Percentiles rank a stretch among this genome's conserved stretches.
Evolutionary conservation across 345 rosid genomes (phyloP).

Genomic region (Cardamine chenopodiifolia): DNA sequence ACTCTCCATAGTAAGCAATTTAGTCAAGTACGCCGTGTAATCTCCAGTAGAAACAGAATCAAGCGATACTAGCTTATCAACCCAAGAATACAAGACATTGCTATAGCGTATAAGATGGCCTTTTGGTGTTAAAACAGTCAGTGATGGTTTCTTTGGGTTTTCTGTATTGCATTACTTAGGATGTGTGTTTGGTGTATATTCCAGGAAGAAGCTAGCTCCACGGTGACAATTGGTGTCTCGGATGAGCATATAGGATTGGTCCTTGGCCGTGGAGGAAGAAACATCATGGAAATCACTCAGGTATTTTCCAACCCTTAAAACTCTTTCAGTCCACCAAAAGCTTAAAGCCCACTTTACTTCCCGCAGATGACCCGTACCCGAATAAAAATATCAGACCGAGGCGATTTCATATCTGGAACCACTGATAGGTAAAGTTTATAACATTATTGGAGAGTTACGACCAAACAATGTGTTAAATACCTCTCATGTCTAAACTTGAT

Average conservation of each 20-base stretch:
- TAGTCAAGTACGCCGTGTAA: not conserved
- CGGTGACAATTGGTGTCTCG: slow-evolving; percentile 81
- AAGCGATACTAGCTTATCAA: not conserved
- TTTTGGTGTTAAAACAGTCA: slow-evolving; percentile 9
- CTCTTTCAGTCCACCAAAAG: not conserved
- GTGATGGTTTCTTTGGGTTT: not conserved
- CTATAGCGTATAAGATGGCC: not conserved
- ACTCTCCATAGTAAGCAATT: not conserved
- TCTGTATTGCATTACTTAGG: not conserved
- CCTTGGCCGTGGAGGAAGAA: slow-evolving; percentile 98
- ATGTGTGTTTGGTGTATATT: slow-evolving; percentile 35
- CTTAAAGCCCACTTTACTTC: slow-evolving; percentile 12
- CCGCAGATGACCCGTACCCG: slow-evolving; percentile 89
- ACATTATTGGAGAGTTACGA: not conserved
- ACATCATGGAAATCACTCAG: slow-evolving; percentile 95
- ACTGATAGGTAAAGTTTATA: slow-evolving; percentile 69
- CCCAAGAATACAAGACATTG: slow-evolving; percentile 2
- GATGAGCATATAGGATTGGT: slow-evolving; percentile 96
- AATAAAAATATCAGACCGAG: slow-evolving; percentile 93
- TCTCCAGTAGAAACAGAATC: not conserved
- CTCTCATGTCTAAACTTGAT: slow-evolving; percentile 24
- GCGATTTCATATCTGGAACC: slow-evolving; percentile 95
- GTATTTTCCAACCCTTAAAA: slow-evolving; percentile 27
- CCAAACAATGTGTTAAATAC: slow-evolving; percentile 2
- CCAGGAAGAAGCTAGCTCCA: slow-evolving; percentile 76